A percentile compares a stretch with the other conserved stretches of the same genome.
These are phyloP conservation scores for Xylaria sp. DNA, from an alignment of 2,329 filamentous ascomycete genomes.

Conservation along the genomic window DNA sequence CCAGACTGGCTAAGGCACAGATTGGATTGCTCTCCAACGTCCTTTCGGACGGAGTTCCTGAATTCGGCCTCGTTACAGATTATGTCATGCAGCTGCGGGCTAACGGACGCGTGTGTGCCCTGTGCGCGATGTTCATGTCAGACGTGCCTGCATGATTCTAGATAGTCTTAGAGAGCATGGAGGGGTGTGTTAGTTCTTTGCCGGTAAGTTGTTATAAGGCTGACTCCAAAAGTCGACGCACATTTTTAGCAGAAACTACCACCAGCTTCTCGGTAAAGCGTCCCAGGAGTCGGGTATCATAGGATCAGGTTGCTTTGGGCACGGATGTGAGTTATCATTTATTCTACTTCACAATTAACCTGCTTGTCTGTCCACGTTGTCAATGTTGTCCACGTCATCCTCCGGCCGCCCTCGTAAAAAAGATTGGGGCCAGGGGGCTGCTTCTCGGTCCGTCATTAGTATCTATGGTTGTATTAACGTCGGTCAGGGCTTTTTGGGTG, in stretches of 20 bases:
- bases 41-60: conserved; percentile 30
- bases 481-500: conserved; percentile 3
- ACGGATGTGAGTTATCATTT: conserved; percentile 38
- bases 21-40: conserved; percentile 25
- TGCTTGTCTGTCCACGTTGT: conserved; percentile 23
- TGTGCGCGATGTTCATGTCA: conserved; percentile 39
- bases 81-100: conserved; percentile 41
- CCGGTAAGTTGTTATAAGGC: conserved; percentile 31
- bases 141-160: conserved; percentile 37
- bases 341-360: conserved; percentile 7
- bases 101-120: conserved; percentile 31
- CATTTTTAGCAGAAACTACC: not conserved
- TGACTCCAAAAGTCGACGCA: conserved; percentile 18
- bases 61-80: conserved; percentile 35
- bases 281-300: conserved; percentile 11
- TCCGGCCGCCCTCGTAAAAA: conserved; percentile 1
- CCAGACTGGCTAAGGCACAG: conserved; percentile 13
- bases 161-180: conserved; percentile 28
- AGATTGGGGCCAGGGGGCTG: conserved; percentile 4
- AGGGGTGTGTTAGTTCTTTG: conserved; percentile 7
- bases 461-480: conserved; percentile 8
- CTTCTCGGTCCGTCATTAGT: conserved; percentile 7
- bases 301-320: conserved; percentile 31
- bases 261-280: not conserved
- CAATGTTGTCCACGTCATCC: conserved; percentile 36